phyloP scores from a whole-genome alignment of 192 early-diverging fungal genomes.

The Radiomyces spectabilis region DNA sequence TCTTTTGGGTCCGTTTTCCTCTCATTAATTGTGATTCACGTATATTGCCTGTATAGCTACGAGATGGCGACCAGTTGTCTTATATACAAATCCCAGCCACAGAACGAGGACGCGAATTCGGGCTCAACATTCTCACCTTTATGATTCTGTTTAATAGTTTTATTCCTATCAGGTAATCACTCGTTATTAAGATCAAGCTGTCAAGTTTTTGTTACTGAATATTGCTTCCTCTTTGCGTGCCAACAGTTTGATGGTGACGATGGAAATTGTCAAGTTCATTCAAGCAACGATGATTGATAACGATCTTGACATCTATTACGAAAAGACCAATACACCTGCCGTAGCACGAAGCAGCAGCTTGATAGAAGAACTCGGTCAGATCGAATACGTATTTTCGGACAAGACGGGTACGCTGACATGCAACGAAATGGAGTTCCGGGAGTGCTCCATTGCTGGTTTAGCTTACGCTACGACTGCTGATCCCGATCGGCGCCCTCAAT shows the following conservation, averaged over 20 bases:
- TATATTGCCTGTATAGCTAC: too few relatives aligned
- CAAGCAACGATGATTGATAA: slow-evolving; percentile 83
- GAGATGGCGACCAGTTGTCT: slow-evolving; percentile 25
- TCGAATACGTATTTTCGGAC: slow-evolving; percentile 68
- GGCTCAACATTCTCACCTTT: slow-evolving; percentile 89
- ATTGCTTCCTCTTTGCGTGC: background rate
- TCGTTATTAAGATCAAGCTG: too few relatives aligned
- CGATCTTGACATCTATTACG: slow-evolving; percentile 95
- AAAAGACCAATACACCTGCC: slow-evolving; percentile 86
- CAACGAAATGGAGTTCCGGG: slow-evolving; percentile 65
- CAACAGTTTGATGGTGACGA: slow-evolving; percentile 92
- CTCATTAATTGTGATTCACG: too few relatives aligned
- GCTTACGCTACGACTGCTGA: slow-evolving; percentile 83
- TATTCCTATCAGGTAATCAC: slow-evolving; percentile 81
- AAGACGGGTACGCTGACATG: slow-evolving; percentile 28
- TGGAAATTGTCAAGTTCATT: slow-evolving; percentile 95
- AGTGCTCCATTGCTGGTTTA: slow-evolving; percentile 83
- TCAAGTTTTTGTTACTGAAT: too few relatives aligned
- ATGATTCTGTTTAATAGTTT: slow-evolving; percentile 98
- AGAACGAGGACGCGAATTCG: slow-evolving; percentile 48
- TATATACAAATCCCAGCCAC: slow-evolving; percentile 33
- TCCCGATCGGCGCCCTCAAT: slow-evolving; percentile 63
- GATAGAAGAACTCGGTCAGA: slow-evolving; percentile 89
- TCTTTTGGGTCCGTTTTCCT: too few relatives aligned
- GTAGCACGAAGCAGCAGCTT: slow-evolving; percentile 77